Conservation (phyloP, 768 basidiomycete species). For the Pisolithus albus region DNA sequence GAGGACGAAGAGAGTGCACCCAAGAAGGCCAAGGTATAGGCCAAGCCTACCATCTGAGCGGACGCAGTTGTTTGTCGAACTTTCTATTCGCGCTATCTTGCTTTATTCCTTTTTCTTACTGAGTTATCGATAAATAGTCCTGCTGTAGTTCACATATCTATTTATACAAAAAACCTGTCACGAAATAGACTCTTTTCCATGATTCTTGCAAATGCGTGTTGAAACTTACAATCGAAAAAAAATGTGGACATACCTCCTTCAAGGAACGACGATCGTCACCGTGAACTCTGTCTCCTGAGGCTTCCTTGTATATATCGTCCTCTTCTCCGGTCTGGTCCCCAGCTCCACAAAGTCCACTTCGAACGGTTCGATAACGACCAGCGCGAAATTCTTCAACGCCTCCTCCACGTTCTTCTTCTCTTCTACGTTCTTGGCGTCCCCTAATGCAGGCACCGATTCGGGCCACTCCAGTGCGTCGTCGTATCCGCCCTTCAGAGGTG, state of each 20-base stretch:
- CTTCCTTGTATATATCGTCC: slow-evolving; percentile 43
- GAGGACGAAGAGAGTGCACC: slow-evolving; percentile 3
- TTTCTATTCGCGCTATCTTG: not conserved
- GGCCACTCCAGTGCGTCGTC: slow-evolving; percentile 64
- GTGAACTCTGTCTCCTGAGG: slow-evolving; percentile 41
- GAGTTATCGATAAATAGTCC: not conserved
- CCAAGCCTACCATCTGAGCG: not conserved
- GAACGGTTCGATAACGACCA: slow-evolving; percentile 64
- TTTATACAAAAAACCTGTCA: too few species aligned
- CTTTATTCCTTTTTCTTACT: not conserved
- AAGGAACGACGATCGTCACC: slow-evolving; percentile 63
- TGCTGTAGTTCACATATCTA: too few species aligned
- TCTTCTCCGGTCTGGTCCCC: slow-evolving; percentile 46
- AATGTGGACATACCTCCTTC: not conserved
- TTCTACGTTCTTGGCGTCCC: slow-evolving; percentile 37
- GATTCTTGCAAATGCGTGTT: not conserved
- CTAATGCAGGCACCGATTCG: slow-evolving; percentile 41
- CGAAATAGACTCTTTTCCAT: not conserved
- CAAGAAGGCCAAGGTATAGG: slow-evolving; percentile 24
- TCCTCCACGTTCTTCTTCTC: slow-evolving; percentile 41
- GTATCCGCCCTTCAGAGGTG: slow-evolving; percentile 40
- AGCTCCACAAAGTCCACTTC: slow-evolving; percentile 68
- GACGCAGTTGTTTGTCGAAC: not conserved
- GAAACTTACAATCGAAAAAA: not conserved
- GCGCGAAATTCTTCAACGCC: slow-evolving; percentile 62